Conservation (phyloP, 352 stramenopile genomes). For the Phytophthora idaei region DNA sequence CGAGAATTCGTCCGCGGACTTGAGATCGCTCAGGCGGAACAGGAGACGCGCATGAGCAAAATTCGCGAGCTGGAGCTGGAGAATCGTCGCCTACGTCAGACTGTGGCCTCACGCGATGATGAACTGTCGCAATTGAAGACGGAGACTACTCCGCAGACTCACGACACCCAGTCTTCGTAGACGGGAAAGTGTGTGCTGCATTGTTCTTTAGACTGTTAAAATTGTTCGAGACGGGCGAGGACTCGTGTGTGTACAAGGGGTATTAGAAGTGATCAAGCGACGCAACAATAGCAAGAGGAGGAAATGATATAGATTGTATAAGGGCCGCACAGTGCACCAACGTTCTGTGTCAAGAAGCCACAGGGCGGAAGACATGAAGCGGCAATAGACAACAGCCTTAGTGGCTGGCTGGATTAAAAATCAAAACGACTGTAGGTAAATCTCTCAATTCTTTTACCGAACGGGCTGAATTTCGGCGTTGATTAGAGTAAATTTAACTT, state of each 20-base stretch:
- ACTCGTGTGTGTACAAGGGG: background rate
- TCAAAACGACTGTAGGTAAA: too few relatives aligned
- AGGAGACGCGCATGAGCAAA: slow-evolving; percentile 76
- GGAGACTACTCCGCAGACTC: slow-evolving; percentile 1
- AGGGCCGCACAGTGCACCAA: too few relatives aligned
- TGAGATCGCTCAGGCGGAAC: slow-evolving; percentile 74
- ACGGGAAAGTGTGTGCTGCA: slow-evolving; percentile 6
- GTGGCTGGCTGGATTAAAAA: too few relatives aligned
- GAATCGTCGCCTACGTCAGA: slow-evolving; percentile 57
- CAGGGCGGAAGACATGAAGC: slow-evolving; percentile 11
- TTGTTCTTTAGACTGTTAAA: slow-evolving; percentile 22
- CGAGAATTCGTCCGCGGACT: slow-evolving; percentile 73
- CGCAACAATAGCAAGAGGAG: slow-evolving; percentile 6
- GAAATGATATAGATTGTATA: slow-evolving; percentile 30
- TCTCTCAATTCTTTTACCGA: too few relatives aligned
- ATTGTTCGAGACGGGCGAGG: slow-evolving; percentile 4
- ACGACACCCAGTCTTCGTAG: slow-evolving; percentile 24
- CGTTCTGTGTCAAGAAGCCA: too few relatives aligned
- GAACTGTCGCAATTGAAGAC: slow-evolving; percentile 41
- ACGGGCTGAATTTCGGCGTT: too few relatives aligned
- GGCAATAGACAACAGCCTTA: slow-evolving; percentile 17
- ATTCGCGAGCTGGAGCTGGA: slow-evolving; percentile 74
- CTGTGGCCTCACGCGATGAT: slow-evolving; percentile 48
- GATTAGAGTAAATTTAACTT: too few relatives aligned
- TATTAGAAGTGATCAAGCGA: slow-evolving; percentile 22